Base-by-base conservation (phyloP, 345 rosid species). In the Acer yangbiense region DNA sequence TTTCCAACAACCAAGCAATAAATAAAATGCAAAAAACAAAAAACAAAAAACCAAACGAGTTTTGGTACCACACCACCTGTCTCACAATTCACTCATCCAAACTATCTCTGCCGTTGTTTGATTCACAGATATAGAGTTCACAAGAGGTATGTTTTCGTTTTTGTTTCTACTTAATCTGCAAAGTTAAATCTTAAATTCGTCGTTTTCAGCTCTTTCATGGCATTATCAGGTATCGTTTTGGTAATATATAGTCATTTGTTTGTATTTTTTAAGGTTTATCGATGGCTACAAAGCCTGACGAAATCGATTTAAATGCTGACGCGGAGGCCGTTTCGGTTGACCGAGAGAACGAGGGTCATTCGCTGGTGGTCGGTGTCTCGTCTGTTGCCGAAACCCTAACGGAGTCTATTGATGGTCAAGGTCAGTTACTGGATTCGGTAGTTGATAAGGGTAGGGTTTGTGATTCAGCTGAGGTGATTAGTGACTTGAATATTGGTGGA, bases 241-340 rank as follows among this genome's bases (percentile, higher is more conserved):
- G 27, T 46, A 64, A 64, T 75, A 64, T 75, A 65, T 54, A 57
- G 55, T 18, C n/a, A 25, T 39, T 60, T 43, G 6, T 29, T 58
- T 12, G n/a, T 58, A 1, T 58, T 55, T 73, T 78, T 57, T 68
- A 62, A 81, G 84, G 74, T 61, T 64, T 44, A 63, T 58, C n/a
- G 23, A 88, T 89, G 90, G 80, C 87, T 80, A 52, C 61, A 8
- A 79, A 84, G 70, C 27, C 73, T 18, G 83, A 73, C 25, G 77
- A 39, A 62, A 85, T 86, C 72, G 85, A 87, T 72, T 80, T 89
- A 21, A 85, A 84, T 67, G 76, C 82, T n/a, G 87, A 82, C 32
- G 87, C 39, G 39, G 39, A 0, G 39, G 39, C 82, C 27, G 74
- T 69, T 77, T 21, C 55, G 35, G 29, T 64, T 58, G 86, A 81